Conservation (phyloP, 768 basidiomycete species). For the Ephemerocybe angulata region DNA sequence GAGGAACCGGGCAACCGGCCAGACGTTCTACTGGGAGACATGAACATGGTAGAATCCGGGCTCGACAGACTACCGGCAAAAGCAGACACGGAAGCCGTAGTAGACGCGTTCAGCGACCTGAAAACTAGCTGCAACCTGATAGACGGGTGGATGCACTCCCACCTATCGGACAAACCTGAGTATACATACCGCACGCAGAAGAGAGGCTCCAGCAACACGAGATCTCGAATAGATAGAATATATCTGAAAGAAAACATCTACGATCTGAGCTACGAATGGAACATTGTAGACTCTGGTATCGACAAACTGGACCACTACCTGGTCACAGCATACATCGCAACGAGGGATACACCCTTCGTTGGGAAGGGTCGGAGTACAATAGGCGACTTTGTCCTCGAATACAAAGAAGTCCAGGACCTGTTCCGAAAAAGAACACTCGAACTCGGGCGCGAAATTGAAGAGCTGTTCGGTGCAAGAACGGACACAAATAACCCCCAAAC, state of each 20-base stretch:
- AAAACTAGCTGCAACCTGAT: slow-evolving; percentile 11
- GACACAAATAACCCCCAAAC: slow-evolving; percentile 3
- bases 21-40: slow-evolving; percentile 31
- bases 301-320: slow-evolving; percentile 27
- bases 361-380: slow-evolving; percentile 29
- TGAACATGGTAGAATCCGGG: slow-evolving; percentile 29
- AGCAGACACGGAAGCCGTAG: slow-evolving; percentile 12
- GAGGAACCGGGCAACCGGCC: slow-evolving; percentile 6
- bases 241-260: slow-evolving; percentile 18
- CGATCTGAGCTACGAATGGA: slow-evolving; percentile 18
- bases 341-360: slow-evolving; percentile 18
- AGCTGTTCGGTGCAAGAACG: not conserved
- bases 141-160: slow-evolving; percentile 27
- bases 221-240: slow-evolving; percentile 30
- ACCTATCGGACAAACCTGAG: slow-evolving; percentile 10
- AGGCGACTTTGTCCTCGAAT: slow-evolving; percentile 14
- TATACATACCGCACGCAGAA: slow-evolving; percentile 22
- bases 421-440: too few species aligned
- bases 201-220: slow-evolving; percentile 1
- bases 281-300: slow-evolving; percentile 15
- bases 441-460: not conserved
- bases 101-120: slow-evolving; percentile 15
- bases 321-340: slow-evolving; percentile 16
- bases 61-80: slow-evolving; percentile 27
- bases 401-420: slow-evolving; percentile 12